Evolutionary conservation across 2,329 filamentous ascomycete genomes (phyloP).

Genomic region (Fusarium solani-melongenae): DNA sequence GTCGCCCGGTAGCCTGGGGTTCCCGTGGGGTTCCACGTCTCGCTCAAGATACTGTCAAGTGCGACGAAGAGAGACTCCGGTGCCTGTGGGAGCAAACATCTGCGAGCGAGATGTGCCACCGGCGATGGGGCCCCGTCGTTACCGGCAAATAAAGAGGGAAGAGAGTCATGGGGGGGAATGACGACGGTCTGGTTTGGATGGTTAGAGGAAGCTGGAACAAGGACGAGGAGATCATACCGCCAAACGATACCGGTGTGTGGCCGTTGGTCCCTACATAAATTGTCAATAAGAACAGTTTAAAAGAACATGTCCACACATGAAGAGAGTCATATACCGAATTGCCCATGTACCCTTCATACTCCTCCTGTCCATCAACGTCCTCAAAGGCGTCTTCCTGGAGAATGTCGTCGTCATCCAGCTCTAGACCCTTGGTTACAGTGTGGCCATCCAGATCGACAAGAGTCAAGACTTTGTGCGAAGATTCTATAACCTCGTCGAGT

Average conservation of each 20-base stretch:
- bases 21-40: background rate
- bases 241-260: slow-evolving; percentile 41
- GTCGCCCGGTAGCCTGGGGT: background rate
- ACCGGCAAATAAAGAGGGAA: slow-evolving; percentile 15
- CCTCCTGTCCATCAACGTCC: slow-evolving; percentile 24
- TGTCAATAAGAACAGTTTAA: background rate
- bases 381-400: slow-evolving; percentile 39
- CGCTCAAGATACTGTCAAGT: slow-evolving; percentile 4
- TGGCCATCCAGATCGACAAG: slow-evolving; percentile 45
- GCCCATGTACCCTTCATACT: slow-evolving; percentile 44
- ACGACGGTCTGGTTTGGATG: slow-evolving; percentile 23
- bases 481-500: slow-evolving; percentile 24
- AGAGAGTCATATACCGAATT: slow-evolving; percentile 41
- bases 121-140: rapidly evolving
- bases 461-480: slow-evolving; percentile 26
- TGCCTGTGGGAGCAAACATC: slow-evolving; percentile 2
- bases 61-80: background rate
- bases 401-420: slow-evolving; percentile 33
- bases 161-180: slow-evolving; percentile 31
- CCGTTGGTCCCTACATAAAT: slow-evolving; percentile 25
- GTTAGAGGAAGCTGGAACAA: background rate
- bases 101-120: slow-evolving; percentile 1
- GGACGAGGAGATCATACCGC: slow-evolving; percentile 16
- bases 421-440: slow-evolving; percentile 20
- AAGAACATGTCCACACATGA: background rate